Percentiles rank a stretch among this genome's conserved stretches.
These are phyloP conservation scores for Cytospora piceicola DNA, from an alignment of 2,329 filamentous ascomycete species.

Conservation along the genomic window DNA sequence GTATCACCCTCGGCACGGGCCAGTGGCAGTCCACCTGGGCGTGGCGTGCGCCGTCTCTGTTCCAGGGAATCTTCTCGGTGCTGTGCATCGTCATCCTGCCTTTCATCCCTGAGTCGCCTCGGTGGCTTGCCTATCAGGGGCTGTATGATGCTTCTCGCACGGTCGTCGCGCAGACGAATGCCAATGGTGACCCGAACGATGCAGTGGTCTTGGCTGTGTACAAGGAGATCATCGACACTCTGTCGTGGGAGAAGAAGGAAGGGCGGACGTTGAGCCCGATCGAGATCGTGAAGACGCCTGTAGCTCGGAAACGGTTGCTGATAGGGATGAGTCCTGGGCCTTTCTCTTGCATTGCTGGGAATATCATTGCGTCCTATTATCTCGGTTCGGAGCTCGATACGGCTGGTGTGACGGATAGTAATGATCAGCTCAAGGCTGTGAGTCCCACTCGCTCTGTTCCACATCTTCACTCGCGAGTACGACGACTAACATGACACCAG, in stretches of 20 bases:
- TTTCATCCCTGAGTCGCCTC: constrained; percentile 51
- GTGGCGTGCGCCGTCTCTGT: constrained; percentile 46
- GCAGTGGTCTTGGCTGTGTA: constrained; percentile 45
- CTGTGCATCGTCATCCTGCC: constrained; percentile 44
- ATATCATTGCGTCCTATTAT: constrained; percentile 47
- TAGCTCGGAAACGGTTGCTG: constrained; percentile 43
- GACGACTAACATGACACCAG: constrained; percentile 28
- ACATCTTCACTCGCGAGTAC: background rate
- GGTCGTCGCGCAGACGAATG: constrained; percentile 48
- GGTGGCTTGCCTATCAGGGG: constrained; percentile 50
- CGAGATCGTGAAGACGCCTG: constrained; percentile 44
- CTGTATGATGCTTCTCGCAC: constrained; percentile 46
- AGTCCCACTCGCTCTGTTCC: constrained; percentile 17
- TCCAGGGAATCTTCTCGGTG: constrained; percentile 41
- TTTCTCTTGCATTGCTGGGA: constrained; percentile 43
- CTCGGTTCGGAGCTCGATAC: constrained; percentile 48
- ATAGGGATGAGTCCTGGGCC: constrained; percentile 42
- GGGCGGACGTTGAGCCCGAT: constrained; percentile 42
- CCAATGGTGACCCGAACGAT: constrained; percentile 47
- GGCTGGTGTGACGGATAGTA: constrained; percentile 49
- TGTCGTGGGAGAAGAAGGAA: constrained; percentile 49
- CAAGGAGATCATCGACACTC: constrained; percentile 52
- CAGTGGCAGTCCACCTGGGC: constrained; percentile 47
- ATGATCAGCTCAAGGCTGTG: constrained; percentile 48
- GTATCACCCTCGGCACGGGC: constrained; percentile 49